These are phyloP conservation scores for Micromonas pusilla DNA, from an alignment of 139 green algal species.

Conservation along the genomic window DNA sequence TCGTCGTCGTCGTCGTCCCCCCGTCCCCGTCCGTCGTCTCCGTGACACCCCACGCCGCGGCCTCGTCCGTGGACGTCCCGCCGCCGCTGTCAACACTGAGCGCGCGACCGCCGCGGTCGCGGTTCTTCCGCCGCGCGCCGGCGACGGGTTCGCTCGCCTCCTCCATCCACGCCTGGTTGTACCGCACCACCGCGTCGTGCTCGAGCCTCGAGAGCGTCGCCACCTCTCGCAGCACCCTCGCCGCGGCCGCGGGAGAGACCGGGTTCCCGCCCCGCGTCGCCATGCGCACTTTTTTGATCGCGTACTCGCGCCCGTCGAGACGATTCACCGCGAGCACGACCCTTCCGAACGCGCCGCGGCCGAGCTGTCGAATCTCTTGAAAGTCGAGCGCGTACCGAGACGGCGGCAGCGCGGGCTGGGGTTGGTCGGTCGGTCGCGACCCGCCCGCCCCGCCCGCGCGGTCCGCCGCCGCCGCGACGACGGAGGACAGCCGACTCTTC, in stretches of 20 bases:
- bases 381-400: slow-evolving; percentile 47
- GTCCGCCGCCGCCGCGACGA: too few relatives aligned
- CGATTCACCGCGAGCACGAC: slow-evolving; percentile 78
- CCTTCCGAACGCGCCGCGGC: slow-evolving; percentile 74
- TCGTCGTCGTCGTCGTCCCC: background rate
- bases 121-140: background rate
- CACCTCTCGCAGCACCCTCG: slow-evolving; percentile 77
- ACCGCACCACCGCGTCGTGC: slow-evolving; percentile 83
- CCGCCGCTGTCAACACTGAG: background rate
- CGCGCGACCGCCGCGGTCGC: background rate
- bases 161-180: slow-evolving; percentile 69
- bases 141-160: background rate
- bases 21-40: background rate
- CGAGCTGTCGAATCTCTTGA: slow-evolving; percentile 63
- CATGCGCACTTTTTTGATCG: slow-evolving; percentile 86
- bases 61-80: background rate
- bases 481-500: too few relatives aligned
- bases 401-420: background rate
- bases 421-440: too few relatives aligned
- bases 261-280: slow-evolving; percentile 18
- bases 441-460: too few relatives aligned
- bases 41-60: slow-evolving; percentile 2
- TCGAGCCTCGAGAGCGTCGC: slow-evolving; percentile 79
- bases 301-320: slow-evolving; percentile 67
- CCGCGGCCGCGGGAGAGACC: slow-evolving; percentile 34